Base-by-base conservation (phyloP, 2,329 filamentous ascomycete genomes). In the Fusarium xylarioides region DNA sequence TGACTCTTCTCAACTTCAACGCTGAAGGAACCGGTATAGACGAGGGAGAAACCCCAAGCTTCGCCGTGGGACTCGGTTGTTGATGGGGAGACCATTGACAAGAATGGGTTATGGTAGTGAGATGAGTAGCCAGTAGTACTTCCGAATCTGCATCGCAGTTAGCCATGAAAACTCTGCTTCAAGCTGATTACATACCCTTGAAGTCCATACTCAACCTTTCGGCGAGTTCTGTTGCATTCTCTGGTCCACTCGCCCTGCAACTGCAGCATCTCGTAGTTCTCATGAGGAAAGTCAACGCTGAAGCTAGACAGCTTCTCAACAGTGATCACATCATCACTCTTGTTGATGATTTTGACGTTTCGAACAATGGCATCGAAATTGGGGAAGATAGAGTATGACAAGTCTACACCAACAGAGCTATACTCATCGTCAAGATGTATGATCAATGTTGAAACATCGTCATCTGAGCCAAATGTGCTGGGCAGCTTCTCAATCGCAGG, bases 331-430 rank as follows among this genome's bases (percentile, higher is more conserved):
- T 80, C 80, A 2, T 84, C 82, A 7, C 90, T 88, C 57, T 88
- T 84, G 74, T 92, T 92, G 4, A 86, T 90, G 55, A 92, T 84
- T 32, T 85, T 86, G 73, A 90, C 89, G 76, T 89, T 91, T 30
- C 90, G 83, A 6, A 87, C 87, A 50, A 92, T 84, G 18, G 90
- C 89, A 74, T 91, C 89, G 71, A 89, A 86, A 52, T 84, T 81
- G 0, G 90, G 89, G 65, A 92, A 92, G 50, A 92, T 83, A 0
- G 90, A 92, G 76, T 92, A 92, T 1, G 84, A 86, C 60, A 92
- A 76, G 34, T 89, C 88, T 0, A 88, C 90, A 0, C 84, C 86
- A 8, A 92, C 83, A 21, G 86, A 83, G 44, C 87, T 90, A 73
- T 88, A 85, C 44, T 87, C 87, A 76, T 92, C 90, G 70, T 87